A percentile compares a stretch with the other conserved stretches of the same genome.
Evolutionary conservation across 192 early-diverging fungal species (phyloP).

Genomic region (Backusella luteola): DNA sequence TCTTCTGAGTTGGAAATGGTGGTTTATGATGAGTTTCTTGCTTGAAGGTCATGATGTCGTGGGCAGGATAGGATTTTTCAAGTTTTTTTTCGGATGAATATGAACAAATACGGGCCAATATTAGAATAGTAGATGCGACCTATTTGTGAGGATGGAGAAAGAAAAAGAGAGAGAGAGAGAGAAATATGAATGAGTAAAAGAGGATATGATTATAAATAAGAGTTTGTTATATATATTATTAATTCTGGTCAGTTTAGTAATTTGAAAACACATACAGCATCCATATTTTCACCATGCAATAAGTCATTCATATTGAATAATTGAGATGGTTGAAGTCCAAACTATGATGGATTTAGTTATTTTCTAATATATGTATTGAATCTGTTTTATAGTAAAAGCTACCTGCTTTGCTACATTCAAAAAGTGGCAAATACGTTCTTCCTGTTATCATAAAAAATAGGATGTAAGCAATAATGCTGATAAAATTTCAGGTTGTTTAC

Average conservation of each 20-base stretch:
- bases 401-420: conserved; percentile 58
- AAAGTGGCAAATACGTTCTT: conserved; percentile 54
- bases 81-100: conserved; percentile 5
- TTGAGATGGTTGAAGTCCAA: conserved; percentile 18
- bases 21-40: conserved; percentile 1
- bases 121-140: conserved; percentile 7
- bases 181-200: conserved; percentile 5
- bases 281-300: conserved; percentile 75
- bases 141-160: background rate
- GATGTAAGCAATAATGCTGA: background rate
- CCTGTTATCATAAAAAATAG: background rate
- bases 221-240: conserved; percentile 1
- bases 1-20: conserved; percentile 1
- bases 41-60: background rate
- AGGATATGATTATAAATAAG: background rate
- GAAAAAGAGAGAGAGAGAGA: background rate
- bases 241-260: background rate
- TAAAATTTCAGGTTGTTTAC: background rate
- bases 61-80: conserved; percentile 4
- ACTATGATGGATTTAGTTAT: conserved; percentile 8
- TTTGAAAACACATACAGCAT: conserved; percentile 35
- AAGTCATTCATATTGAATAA: conserved; percentile 47
- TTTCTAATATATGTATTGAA: background rate
- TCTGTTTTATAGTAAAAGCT: background rate
- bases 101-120: conserved; percentile 9